Evolutionary conservation across 371 early-diverging fungal genomes (phyloP).

Genomic region (Lichtheimia ramosa): DNA sequence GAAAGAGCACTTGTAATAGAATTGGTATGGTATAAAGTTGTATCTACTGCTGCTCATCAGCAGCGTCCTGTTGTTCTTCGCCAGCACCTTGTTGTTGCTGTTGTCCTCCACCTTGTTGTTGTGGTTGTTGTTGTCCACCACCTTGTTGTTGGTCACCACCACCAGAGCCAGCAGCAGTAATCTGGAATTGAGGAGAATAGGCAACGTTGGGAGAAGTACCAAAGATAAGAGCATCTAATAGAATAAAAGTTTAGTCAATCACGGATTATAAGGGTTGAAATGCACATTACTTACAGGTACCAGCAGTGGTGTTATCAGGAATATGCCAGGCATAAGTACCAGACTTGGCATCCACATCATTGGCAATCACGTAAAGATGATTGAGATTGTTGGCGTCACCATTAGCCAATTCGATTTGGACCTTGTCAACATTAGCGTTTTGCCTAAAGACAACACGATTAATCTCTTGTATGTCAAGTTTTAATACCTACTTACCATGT

Average conservation of each 20-base stretch:
- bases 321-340: conserved; percentile 23
- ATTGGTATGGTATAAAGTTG: too few species aligned
- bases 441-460: conserved; percentile 6
- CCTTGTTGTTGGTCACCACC: too few species aligned
- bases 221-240: conserved; percentile 27
- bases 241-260: background rate
- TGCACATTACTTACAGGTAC: conserved; percentile 16
- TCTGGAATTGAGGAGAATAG: conserved; percentile 25
- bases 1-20: too few species aligned
- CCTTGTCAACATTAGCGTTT: conserved; percentile 17
- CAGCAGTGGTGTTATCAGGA: conserved; percentile 22
- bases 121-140: too few species aligned
- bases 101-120: too few species aligned
- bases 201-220: conserved; percentile 31
- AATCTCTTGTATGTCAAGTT: background rate
- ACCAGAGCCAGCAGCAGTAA: too few species aligned
- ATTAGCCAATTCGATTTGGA: conserved; percentile 27
- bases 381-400: conserved; percentile 24
- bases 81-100: too few species aligned
- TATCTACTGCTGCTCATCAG: too few species aligned
- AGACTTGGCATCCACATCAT: conserved; percentile 16
- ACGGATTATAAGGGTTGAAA: background rate
- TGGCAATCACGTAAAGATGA: conserved; percentile 15
- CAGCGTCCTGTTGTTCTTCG: too few species aligned
- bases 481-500: conserved; percentile 17